phyloP scores from a whole-genome alignment of 257 asterid species.

The Solanum infundibuliforme region DNA sequence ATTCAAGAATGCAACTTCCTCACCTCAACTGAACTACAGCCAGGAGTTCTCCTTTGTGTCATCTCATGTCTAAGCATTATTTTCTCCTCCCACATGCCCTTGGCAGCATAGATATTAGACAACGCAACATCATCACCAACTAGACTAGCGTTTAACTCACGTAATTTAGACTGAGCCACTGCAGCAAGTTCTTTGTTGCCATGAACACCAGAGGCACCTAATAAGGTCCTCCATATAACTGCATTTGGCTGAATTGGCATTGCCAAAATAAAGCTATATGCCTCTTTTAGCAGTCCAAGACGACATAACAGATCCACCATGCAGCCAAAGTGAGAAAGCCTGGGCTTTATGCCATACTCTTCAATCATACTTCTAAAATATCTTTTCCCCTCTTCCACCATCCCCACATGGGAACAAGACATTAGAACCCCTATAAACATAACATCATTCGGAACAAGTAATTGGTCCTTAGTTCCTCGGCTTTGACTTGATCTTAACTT shows the following conservation, averaged over 20 bases:
- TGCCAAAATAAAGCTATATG: conserved; percentile 12
- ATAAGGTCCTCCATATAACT: conserved; percentile 20
- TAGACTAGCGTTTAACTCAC: background rate
- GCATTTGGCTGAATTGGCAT: conserved; percentile 15
- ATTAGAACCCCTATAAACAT: conserved; percentile 13
- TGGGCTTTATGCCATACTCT: conserved; percentile 15
- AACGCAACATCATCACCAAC: conserved; percentile 15
- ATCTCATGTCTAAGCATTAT: conserved; percentile 7
- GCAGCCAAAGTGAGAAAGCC: conserved; percentile 17
- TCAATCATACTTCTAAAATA: conserved; percentile 7
- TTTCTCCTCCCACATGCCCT: conserved; percentile 23
- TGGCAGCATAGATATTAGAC: conserved; percentile 16
- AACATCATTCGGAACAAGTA: conserved; percentile 7
- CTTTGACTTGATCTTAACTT: background rate
- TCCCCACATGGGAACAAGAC: conserved; percentile 20
- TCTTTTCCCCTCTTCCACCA: conserved; percentile 15
- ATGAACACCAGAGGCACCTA: conserved; percentile 11
- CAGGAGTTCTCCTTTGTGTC: conserved; percentile 13
- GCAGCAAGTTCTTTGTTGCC: conserved; percentile 7
- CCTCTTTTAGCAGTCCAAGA: conserved; percentile 18
- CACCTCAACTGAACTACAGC: conserved; percentile 7
- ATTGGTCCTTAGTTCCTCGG: background rate
- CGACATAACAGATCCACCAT: conserved; percentile 21
- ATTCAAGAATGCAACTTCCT: conserved; percentile 1
- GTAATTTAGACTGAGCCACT: background rate